Base-by-base conservation (phyloP, 2,329 filamentous ascomycete species). In the Stagonosporopsis chrysanthemi region DNA sequence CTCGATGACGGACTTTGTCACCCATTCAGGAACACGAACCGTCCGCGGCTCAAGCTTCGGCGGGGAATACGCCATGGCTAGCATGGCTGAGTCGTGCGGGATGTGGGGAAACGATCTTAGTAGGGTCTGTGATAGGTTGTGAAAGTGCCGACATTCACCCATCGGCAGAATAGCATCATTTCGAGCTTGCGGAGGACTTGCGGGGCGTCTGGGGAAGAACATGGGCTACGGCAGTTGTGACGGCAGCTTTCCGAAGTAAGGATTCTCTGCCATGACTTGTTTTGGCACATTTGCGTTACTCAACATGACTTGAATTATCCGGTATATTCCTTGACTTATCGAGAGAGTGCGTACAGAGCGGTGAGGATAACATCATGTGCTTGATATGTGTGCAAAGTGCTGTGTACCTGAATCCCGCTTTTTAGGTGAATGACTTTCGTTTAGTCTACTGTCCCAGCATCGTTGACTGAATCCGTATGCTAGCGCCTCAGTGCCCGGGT, bases 211-310 rank as follows among this genome's bases (percentile, higher is more conserved):
- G 38, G 44, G 44, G 33, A 44, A 8, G 11, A 39, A 36, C 39
- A 52, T 41, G 48, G 48, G 23, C 39, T 43, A 48, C 54, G 54
- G 54, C 48, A 57, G 39, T 57, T 57, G 44, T 36, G n/a, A 35
- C 39, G 43, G 43, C 48, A 48, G 24, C n/a, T 33, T 33, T 36
- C 36, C 31, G 38, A 52, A 33, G 31, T n/a, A 28, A 15, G 17
- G 2, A 22, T 6, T 17, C 22, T 9, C 15, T 24, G 24, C 24
- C 36, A 41, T 51, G 40, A 41, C 36, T 36, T 38, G 35, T n/a
- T 29, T 47, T 31, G 29, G 22, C 22, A 29, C 9, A 28, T 29
- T 14, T 49, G 36, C 31, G 17, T 44, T 33, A 15, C 19, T 14
- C n/a, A 31, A 33, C 31, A 39, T 43, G 48, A 36, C 42, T 47